Conservation (phyloP, 768 basidiomycete species). For the Panellus pusillus region DNA sequence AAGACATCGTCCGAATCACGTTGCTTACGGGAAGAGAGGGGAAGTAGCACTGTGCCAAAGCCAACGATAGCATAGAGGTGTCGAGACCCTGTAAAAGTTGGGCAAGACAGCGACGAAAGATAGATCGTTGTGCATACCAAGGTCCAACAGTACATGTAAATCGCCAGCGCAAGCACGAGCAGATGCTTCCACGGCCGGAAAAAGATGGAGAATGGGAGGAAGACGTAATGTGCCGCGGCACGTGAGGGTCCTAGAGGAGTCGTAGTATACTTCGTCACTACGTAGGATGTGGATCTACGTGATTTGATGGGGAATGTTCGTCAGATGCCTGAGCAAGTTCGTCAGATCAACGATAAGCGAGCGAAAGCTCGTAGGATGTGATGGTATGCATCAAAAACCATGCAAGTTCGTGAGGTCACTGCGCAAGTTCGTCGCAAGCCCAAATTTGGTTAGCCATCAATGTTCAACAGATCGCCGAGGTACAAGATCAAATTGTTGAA, state of each 20-base stretch:
- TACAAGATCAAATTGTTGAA: too few species aligned
- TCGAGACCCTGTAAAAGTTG: background rate
- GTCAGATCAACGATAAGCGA: too few species aligned
- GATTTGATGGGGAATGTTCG: too few species aligned
- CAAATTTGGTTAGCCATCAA: too few species aligned
- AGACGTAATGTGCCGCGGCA: background rate
- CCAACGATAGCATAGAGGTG: background rate
- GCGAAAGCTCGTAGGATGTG: too few species aligned
- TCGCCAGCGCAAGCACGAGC: background rate
- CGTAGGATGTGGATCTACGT: too few species aligned
- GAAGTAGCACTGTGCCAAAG: background rate
- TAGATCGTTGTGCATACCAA: background rate
- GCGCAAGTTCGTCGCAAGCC: too few species aligned
- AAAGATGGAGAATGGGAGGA: background rate
- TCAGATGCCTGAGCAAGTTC: too few species aligned
- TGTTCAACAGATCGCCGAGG: too few species aligned
- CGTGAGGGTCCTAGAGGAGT: background rate
- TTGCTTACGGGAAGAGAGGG: background rate
- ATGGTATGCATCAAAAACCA: too few species aligned
- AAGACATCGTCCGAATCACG: background rate
- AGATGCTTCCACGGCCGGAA: background rate
- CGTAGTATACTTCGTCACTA: too few species aligned
- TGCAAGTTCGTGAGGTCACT: too few species aligned
- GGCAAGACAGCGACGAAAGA: background rate
- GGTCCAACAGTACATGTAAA: slow-evolving; percentile 8